phyloP scores from a whole-genome alignment of 352 stramenopile genomes.

The Lagenidium sp. region DNA sequence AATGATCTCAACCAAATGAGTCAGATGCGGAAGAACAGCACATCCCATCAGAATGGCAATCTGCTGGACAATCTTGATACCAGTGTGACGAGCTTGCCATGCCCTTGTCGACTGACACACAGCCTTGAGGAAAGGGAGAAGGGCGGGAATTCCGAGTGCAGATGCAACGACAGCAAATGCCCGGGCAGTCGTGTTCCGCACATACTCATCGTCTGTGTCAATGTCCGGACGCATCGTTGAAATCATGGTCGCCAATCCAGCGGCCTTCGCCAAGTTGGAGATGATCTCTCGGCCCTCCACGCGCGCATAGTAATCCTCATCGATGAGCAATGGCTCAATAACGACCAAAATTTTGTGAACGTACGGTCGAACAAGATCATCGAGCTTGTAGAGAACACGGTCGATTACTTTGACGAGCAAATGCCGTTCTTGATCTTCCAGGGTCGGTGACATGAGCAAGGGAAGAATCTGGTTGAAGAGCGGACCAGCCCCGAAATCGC shows the following conservation, averaged over 20 bases:
- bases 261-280: constrained; percentile 98
- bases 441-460: constrained; percentile 96
- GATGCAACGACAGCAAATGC: constrained; percentile 99
- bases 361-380: constrained; percentile 98
- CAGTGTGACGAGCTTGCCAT: constrained; percentile 98
- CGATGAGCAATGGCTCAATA: constrained; percentile 98
- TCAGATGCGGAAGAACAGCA: constrained; percentile 96
- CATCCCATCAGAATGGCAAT: constrained; percentile 99
- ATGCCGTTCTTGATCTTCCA: constrained; percentile 99
- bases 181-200: constrained; percentile 97
- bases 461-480: constrained; percentile 99
- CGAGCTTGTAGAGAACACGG: constrained; percentile 98
- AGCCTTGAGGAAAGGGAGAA: constrained; percentile 98
- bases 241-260: constrained; percentile 99
- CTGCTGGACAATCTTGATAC: constrained; percentile 99
- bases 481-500: constrained; percentile 93
- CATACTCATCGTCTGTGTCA: constrained; percentile 98
- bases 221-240: constrained; percentile 99
- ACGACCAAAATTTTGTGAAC: constrained; percentile 99
- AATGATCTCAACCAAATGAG: constrained; percentile 98
- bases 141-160: constrained; percentile 93
- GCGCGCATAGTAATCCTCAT: constrained; percentile 99
- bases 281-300: constrained; percentile 99
- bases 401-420: constrained; percentile 99
- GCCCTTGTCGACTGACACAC: constrained; percentile 98